phyloP scores from a whole-genome alignment of 2,329 filamentous ascomycete genomes.

The Diaporthe helianthi region DNA sequence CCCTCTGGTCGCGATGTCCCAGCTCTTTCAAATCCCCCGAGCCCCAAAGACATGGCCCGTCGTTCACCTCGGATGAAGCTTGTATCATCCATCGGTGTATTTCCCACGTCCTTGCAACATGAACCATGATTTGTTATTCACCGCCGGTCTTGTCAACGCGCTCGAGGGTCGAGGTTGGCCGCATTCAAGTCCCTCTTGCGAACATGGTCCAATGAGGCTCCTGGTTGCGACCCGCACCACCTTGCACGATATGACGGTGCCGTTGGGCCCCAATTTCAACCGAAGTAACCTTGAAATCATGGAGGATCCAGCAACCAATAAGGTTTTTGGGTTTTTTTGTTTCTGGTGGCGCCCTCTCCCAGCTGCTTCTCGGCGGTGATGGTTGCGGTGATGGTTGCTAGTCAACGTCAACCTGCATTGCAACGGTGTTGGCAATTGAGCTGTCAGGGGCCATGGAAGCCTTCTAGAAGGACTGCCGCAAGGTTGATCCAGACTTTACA shows the following conservation, averaged over 20 bases:
- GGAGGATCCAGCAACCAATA: neutral
- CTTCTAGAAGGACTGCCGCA: conserved; percentile 27
- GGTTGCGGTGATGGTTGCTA: neutral
- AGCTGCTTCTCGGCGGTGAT: neutral
- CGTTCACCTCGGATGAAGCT: conserved; percentile 16
- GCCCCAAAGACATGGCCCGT: neutral
- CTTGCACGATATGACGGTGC: neutral
- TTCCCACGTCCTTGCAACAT: conserved; percentile 19
- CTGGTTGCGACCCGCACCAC: conserved; percentile 6
- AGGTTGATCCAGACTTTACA: conserved; percentile 28
- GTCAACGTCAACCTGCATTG: conserved; percentile 16
- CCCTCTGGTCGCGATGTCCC: neutral
- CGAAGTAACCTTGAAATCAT: neutral
- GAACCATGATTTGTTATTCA: conserved; percentile 15
- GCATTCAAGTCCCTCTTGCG: conserved; percentile 11
- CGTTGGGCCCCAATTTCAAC: conserved; percentile 1
- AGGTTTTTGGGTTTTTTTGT: no score
- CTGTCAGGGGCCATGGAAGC: conserved; percentile 20
- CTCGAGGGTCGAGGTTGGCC: neutral
- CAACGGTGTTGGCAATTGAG: conserved; percentile 17
- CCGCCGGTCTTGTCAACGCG: conserved; percentile 24
- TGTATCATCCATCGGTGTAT: neutral
- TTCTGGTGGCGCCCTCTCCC: neutral
- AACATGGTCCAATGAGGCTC: conserved; percentile 12
- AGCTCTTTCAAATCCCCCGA: neutral